Conservation (phyloP, 257 asterid genomes). For the Capsicum pubescens region DNA sequence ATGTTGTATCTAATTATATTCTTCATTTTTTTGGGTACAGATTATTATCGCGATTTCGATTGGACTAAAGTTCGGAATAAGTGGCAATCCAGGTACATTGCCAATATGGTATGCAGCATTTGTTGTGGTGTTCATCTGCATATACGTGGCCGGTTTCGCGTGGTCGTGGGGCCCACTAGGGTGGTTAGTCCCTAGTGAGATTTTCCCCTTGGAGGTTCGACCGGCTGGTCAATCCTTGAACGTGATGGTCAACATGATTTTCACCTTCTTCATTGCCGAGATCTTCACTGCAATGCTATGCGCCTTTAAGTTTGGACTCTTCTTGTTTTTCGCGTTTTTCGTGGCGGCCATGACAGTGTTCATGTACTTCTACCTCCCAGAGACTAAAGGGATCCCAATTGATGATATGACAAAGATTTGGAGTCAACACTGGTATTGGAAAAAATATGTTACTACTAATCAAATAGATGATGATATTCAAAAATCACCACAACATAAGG, state of each 20-base stretch:
- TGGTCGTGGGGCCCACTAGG: slow-evolving; percentile 96
- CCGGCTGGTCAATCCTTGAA: slow-evolving; percentile 75
- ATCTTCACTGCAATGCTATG: slow-evolving; percentile 69
- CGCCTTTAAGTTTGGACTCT: slow-evolving; percentile 69
- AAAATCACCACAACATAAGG: slow-evolving; percentile 25
- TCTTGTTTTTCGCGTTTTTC: slow-evolving; percentile 64
- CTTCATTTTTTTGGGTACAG: slow-evolving; percentile 29
- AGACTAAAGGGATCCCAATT: slow-evolving; percentile 76
- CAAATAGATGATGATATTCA: slow-evolving; percentile 32
- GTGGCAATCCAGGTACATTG: slow-evolving; percentile 50
- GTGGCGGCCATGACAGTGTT: slow-evolving; percentile 59
- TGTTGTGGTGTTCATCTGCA: slow-evolving; percentile 69
- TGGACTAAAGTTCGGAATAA: slow-evolving; percentile 64
- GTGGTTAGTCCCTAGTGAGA: slow-evolving; percentile 86
- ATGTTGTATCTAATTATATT: not conserved
- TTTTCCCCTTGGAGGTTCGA: slow-evolving; percentile 71
- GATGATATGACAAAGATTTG: slow-evolving; percentile 79
- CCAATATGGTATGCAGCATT: slow-evolving; percentile 68
- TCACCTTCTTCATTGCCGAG: slow-evolving; percentile 67
- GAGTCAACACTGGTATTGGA: slow-evolving; percentile 83
- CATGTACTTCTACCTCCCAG: slow-evolving; percentile 65
- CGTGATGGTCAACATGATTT: slow-evolving; percentile 71
- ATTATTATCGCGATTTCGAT: slow-evolving; percentile 55
- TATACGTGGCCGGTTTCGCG: slow-evolving; percentile 71
- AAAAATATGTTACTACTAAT: slow-evolving; percentile 44